Base-by-base conservation (phyloP, 371 early-diverging fungal genomes). In the Mortierella sp. region DNA sequence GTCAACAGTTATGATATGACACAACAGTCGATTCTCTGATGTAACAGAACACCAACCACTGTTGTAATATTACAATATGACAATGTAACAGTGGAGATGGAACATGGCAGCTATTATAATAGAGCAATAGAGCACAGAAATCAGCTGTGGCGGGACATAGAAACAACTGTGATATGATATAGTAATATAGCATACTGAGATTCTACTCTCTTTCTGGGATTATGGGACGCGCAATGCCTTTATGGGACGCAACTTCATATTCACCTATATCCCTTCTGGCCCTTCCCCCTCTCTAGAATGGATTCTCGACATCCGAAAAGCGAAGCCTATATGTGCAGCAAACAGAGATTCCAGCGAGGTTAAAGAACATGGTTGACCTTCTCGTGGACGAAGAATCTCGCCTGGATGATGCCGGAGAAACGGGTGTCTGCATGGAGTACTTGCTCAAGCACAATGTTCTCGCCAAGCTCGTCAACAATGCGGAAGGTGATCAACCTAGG, bases 341-440 rank as follows among this genome's bases (percentile, higher is more conserved):
- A 55, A 97, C 96, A 13, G 94, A 93, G 66, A 95, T 97, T 72
- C 94, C 96, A 15, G 63, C 69, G 33, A 89, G 88, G 61, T 89
- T 98, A 58, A 90, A 93, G 61, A 85, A 86, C 48, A 96, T 98
- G 93, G 93, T 94, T 5, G 96, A 97, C 84, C 85, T 97, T 72
- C 87, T 98, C 13, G 94, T 97, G 13, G 95, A 95, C 79, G 98
- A 98, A 85, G 95, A 96, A 74, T 92, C 92, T 32, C 83, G 92
- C 45, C 68, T 86, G 11, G 92, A 92, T 69, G 87, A 91, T 11
- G 88, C 92, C 47, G 88, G 88, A 41, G 88, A 92, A 1, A 93
- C 94, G 0, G 97, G 96, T 24, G 90, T 93, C 1, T 97, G 97
- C 83, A 96, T 96, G 90, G 98, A 98, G 77, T 93, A 94, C 62